Base-by-base conservation (phyloP, 192 early-diverging fungal species). In the Coemansia umbellata region DNA sequence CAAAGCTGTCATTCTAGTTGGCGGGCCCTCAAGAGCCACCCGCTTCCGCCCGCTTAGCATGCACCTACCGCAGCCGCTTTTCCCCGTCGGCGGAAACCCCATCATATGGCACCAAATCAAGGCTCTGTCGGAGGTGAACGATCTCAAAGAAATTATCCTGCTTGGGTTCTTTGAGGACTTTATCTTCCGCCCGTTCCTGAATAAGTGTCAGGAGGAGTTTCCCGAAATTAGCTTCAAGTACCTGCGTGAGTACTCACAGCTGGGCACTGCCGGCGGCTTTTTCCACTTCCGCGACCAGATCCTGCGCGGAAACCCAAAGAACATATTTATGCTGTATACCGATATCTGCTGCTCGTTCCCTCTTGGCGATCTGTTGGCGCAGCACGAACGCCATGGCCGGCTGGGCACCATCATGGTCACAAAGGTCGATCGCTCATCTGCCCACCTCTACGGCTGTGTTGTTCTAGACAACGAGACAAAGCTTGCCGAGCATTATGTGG, bases 241-340 rank as follows among this genome's bases (percentile, higher is more conserved):
- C 72, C 81, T 99, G 59, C 90, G 94, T 44, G 96, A 99, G 80
- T 99, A 97, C 79, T 90, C 91, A 62, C 85, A 93, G 10, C 79
- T 99, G 33, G 96, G 96, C 14, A 99, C 96, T 13, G 96, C 91
- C 33, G 96, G 96, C 52, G 94, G 94, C 21, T 74, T 99, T 55
- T 95, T 93, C 81, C 96, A 99, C 71, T 99, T 99, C 86, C 91
- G 96, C 60, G 94, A 99, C 69, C 91, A 96, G 76, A 95, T 99
- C 60, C 56, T 92, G 58, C 84, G 90, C 32, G 93, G 93, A 32
- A 81, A 86, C 56, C 92, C 94, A 13, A 86, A 93, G 44, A 85
- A 90, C 60, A 84, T 99, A 56, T 97, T 97, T 74, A 94, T 99
- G 58, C 78, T 99, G 60, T 93, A 99, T 74, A 92, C 91, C 22